These are phyloP conservation scores for Westerdykella ornata DNA, from an alignment of 2,329 filamentous ascomycete species.

Conservation along the genomic window DNA sequence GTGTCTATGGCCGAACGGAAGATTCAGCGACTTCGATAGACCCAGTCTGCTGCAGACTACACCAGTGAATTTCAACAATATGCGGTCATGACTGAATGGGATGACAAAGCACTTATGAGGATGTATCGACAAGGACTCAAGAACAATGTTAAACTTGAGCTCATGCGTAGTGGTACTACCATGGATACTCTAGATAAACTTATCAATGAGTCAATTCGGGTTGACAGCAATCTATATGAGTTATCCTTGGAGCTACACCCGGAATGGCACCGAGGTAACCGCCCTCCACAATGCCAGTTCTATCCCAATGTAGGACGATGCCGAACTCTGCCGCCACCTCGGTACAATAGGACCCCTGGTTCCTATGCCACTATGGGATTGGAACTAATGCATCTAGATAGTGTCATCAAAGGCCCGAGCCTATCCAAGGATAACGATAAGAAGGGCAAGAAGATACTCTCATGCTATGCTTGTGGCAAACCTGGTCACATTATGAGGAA, in stretches of 20 bases:
- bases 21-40: not conserved
- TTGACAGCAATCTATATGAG: not conserved
- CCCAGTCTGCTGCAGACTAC: not conserved
- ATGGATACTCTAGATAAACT: not conserved
- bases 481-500: not conserved
- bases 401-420: not conserved
- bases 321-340: not conserved
- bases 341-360: not conserved
- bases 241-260: not conserved
- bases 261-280: not conserved
- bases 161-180: not conserved
- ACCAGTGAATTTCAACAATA: not conserved
- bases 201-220: not conserved
- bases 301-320: not conserved
- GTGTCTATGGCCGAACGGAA: not conserved
- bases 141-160: not conserved
- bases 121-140: not conserved
- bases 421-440: too few species aligned
- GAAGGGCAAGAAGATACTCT: not conserved
- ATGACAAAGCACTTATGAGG: not conserved
- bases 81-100: not conserved
- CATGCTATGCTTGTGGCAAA: not conserved
- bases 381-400: not conserved
- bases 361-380: not conserved
- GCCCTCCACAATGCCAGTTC: not conserved